phyloP scores from a whole-genome alignment of 768 basidiomycete genomes.

The Phylloporus scabripes region DNA sequence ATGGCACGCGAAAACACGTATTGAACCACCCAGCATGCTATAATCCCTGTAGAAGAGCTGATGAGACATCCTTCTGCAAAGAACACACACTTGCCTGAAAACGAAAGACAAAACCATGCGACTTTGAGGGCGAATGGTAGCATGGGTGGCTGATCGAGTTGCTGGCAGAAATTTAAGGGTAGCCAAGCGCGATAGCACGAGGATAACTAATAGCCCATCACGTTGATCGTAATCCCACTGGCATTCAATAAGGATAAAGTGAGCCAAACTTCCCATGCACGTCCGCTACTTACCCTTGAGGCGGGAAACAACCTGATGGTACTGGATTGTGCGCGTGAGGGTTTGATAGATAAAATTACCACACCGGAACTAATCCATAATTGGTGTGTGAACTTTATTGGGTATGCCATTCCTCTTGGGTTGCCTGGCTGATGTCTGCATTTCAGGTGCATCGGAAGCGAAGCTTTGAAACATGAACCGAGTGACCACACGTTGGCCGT shows the following conservation, averaged over 20 bases:
- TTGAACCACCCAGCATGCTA: conserved; percentile 47
- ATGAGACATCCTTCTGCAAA: neutral
- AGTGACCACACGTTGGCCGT: neutral
- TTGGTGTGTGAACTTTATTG: neutral
- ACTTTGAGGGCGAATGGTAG: conserved; percentile 52
- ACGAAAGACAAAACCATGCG: conserved; percentile 53
- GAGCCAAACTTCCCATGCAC: conserved; percentile 6
- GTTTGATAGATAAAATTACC: neutral
- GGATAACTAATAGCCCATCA: neutral
- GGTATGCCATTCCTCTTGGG: neutral
- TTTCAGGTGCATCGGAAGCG: neutral
- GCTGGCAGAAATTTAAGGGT: neutral
- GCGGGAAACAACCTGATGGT: neutral
- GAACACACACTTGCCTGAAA: conserved; percentile 39
- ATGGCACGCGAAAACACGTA: conserved; percentile 41
- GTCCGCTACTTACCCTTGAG: too few relatives aligned
- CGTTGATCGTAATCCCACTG: neutral
- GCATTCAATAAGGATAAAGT: neutral
- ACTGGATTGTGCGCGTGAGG: neutral
- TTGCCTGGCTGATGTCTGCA: neutral
- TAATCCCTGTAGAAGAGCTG: conserved; percentile 35
- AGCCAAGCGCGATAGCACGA: neutral
- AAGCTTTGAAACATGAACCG: neutral
- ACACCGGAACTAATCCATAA: neutral
- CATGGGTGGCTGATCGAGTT: conserved; percentile 31